Evolutionary conservation across 495 filamentous ascomycete species (phyloP), one percentile per base, ranked within the genome.

Genomic region (Poronia punctata): DNA sequence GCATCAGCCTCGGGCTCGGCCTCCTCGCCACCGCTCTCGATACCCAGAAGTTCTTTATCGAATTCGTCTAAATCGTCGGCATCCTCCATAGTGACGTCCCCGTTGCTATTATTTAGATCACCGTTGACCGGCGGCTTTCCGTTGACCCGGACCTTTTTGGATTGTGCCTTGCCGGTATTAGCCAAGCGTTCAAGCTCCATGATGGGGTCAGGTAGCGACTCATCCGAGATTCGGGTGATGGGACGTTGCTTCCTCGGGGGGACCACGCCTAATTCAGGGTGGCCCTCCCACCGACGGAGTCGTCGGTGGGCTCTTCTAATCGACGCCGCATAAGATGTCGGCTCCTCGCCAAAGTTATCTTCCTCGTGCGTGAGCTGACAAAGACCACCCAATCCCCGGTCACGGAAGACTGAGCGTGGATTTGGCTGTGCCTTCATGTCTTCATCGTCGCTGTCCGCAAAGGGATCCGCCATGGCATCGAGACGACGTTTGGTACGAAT

Each of bases 381-480:
- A 17, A 94, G 60, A 2, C 86, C 87, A 10, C 79, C 84, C 18
- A 74, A 72, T 22, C 84, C 85, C 35, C 62, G 60, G 53, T 77
- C 72, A 22, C 65, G 59, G 54, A 72, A 75, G 10, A 51, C 51
- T 7, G 35, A 38, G 23, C 45, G 50, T 15, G 39, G 48, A 21
- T 44, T 38, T 20, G 49, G 44, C 8, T 45, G 43, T 16, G 38
- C 26, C 38, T 51, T 49, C 35, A 50, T 49, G 10, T 78, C 70
- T 35, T 95, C 89, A 37, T 86, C 83, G 31, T 88, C 85, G 31
- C 86, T 86, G 49, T 89, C 77, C 24, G 77, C 77, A 38, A 93
- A 89, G 5, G 78, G 78, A 35, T 88, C 80, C 0, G 74, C 68
- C 45, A 93, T 64, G 21, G 72, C 60, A 38, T 77, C 72, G 7